Evolutionary conservation across 2,329 filamentous ascomycete genomes (phyloP).

Genomic region (Chaetomium sp.): DNA sequence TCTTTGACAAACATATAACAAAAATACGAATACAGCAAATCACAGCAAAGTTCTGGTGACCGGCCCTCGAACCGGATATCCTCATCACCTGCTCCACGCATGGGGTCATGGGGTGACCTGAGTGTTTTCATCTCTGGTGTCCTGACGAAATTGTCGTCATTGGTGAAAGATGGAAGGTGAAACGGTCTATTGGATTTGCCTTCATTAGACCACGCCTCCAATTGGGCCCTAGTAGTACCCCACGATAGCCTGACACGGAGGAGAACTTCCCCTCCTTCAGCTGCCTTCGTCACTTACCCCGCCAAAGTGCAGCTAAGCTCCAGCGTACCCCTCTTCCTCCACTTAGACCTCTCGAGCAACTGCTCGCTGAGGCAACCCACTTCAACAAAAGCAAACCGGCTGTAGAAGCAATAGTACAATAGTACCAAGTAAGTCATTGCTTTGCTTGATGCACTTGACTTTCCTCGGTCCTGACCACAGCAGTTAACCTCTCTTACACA

Average conservation of each 20-base stretch:
- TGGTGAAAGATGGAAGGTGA: neutral
- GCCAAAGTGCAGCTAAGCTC: conserved; percentile 5
- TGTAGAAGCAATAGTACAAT: neutral
- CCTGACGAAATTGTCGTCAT: neutral
- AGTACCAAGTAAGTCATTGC: neutral
- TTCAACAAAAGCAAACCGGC: neutral
- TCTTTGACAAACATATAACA: neutral
- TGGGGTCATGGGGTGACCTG: neutral
- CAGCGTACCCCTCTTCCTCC: neutral
- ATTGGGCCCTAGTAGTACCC: conserved; percentile 1
- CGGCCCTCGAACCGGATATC: neutral
- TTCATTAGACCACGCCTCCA: neutral
- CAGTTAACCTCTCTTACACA: neutral
- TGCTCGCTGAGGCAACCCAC: neutral
- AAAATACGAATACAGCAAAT: neutral
- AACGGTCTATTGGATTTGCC: neutral
- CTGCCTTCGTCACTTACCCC: conserved; percentile 14
- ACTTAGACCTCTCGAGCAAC: neutral
- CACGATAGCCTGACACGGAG: neutral
- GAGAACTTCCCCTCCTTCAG: conserved; percentile 12
- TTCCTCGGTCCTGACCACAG: neutral
- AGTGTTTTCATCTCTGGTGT: neutral
- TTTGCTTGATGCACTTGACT: neutral
- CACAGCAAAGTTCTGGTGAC: neutral
- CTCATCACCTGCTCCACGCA: neutral